Conservation (phyloP, 2,329 filamentous ascomycete species). For the Penicillium sp. region DNA sequence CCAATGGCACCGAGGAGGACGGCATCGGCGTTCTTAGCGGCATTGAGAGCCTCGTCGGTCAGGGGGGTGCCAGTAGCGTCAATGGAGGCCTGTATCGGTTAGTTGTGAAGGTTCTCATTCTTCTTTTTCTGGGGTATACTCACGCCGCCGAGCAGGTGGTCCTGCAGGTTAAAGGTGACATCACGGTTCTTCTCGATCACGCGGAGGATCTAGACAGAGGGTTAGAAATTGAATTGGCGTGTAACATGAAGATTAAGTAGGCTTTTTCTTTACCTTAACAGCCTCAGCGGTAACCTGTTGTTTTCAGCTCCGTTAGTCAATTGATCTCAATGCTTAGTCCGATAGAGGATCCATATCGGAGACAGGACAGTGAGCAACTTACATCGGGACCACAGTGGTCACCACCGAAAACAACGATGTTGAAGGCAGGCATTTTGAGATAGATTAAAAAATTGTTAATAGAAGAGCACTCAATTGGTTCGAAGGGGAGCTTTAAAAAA, state of each 20-base stretch:
- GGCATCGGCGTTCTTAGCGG: slow-evolving; percentile 82
- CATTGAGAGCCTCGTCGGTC: slow-evolving; percentile 77
- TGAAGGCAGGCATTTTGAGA: slow-evolving; percentile 65
- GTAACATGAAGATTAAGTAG: not conserved
- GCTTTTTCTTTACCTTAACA: slow-evolving; percentile 65
- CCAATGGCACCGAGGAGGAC: slow-evolving; percentile 92
- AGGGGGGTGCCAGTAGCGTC: slow-evolving; percentile 75
- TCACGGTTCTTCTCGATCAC: slow-evolving; percentile 72
- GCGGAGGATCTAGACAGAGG: slow-evolving; percentile 65
- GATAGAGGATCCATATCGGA: not conserved
- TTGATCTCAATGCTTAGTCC: slow-evolving; percentile 5
- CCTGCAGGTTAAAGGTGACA: slow-evolving; percentile 83
- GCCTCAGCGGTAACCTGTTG: slow-evolving; percentile 76
- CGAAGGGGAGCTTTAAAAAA: slow-evolving; percentile 21
- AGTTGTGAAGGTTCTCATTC: not conserved
- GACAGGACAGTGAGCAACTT: slow-evolving; percentile 29
- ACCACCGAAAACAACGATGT: slow-evolving; percentile 78
- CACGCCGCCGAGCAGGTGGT: slow-evolving; percentile 90
- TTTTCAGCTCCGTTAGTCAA: slow-evolving; percentile 6
- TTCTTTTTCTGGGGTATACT: slow-evolving; percentile 44
- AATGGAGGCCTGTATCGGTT: slow-evolving; percentile 71
- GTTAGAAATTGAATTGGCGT: not conserved
- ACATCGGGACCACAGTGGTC: slow-evolving; percentile 89
- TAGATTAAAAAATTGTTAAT: slow-evolving; percentile 10
- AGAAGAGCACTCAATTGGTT: slow-evolving; percentile 17